Base-by-base conservation (phyloP, 139 green algal species). In the Marvania coccoides region DNA sequence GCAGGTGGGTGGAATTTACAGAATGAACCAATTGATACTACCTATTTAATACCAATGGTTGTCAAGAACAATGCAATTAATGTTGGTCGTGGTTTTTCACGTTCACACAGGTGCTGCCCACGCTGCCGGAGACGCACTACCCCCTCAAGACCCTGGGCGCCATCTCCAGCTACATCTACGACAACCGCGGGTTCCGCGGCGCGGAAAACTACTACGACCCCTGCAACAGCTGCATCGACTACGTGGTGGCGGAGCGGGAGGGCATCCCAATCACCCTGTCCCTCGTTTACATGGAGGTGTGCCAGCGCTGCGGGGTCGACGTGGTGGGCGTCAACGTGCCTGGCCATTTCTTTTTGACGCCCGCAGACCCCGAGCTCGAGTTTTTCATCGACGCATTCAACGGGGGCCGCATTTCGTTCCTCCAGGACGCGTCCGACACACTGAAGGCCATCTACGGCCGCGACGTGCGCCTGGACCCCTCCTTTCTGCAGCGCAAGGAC, bases 201-300 rank as follows among this genome's bases (percentile, higher is more conserved):
- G 37, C 31, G 14, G 37, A 77, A 56, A 77, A 87, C 29, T 87
- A 84, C 74, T 87, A 85, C 62, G 40, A 67, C 24, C 61, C 70
- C 2, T 67, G 84, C 69, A 88, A 87, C 72, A 77, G 62, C 37
- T 88, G 73, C 73, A 76, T 88, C 42, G 82, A 87, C 39, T 31
- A 24, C 26, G 81, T 88, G 34, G 45, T 87, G 60, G 57, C 82
- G 64, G 47, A 45, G 6, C 61, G 65, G 31, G 42, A 26, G 24
- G 81, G 82, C 47, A 84, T 88, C 28, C 82, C 82, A 60, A 87
- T 88, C 74, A 82, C 74, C 1, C 47, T 88, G 28, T 61, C 55
- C 6, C 36, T 88, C n/a, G 48, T 88, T 3, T 88, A 88, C 61
- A 78, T 79, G 61, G 76, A 81, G 66, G 76, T 87, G 19, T 67